Evolutionary conservation across 371 early-diverging fungal genomes (phyloP), one percentile per base, ranked within the genome.

Genomic region (Lichtheimia ornata): DNA sequence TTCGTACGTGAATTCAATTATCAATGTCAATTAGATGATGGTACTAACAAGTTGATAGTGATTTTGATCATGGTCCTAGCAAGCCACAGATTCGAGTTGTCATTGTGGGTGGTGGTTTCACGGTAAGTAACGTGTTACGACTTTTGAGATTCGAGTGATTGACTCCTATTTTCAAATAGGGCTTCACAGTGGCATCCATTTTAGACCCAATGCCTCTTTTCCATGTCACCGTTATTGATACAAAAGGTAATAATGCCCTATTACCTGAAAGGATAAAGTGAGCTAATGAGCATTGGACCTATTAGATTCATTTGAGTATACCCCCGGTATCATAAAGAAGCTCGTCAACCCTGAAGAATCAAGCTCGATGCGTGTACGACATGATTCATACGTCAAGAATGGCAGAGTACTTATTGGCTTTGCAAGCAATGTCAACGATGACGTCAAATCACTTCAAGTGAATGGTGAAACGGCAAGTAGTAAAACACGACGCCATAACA

Each of bases 161-260:
- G 14, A 1, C 35, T 24, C 18, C 45, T 27, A 47, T 47, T 45
- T 5, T 45, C 4, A 18, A 17, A 56, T n/a, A 79, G 79, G 79
- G 79, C 12, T 79, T 76, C 42, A 71, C 76, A 0, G 76, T 76
- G 3, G 79, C 73, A 0, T 71, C 76, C 12, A 69, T 75, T 17
- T 56, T 79, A n/a, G 79, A 79, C 51, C 72, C 76, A 12, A 79
- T 79, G 79, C 61, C 76, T 1, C 58, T 64, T 22, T 79, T 79
- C 45, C 70, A 79, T 58, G 76, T 79, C 9, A 73, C 73, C 3
- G 55, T 79, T 22, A 75, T 79, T 12, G 79, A 79, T 59, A 67
- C 71, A 20, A 79, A 79, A 70, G 78, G 35, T 35, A 35, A 11
- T 11, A 9, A 9, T 35, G 6, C 2, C 9, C 2, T 22, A 22